Percentiles rank a stretch among this genome's conserved stretches.
phyloP scores from a whole-genome alignment of 2,329 filamentous ascomycete species.

The Clarireedia hainanense region DNA sequence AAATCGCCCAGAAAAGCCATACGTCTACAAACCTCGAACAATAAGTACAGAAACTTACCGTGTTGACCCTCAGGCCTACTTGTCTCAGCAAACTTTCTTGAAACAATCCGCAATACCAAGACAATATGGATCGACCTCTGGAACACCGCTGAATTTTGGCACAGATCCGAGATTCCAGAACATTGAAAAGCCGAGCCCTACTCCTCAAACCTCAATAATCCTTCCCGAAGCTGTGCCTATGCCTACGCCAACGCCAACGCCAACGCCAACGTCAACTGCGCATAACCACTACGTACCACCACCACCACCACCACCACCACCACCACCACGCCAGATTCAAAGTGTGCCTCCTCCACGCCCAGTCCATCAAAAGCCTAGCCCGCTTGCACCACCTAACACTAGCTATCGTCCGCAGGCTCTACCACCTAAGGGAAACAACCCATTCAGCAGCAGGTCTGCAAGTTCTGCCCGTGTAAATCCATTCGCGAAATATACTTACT shows the following conservation, averaged over 20 bases:
- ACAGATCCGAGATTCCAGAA: conserved; percentile 25
- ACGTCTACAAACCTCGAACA: conserved; percentile 43
- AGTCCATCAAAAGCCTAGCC: neutral
- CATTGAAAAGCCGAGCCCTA: neutral
- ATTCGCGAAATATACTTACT: conserved; percentile 38
- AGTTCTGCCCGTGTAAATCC: conserved; percentile 16
- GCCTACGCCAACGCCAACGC: neutral
- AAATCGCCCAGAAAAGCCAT: conserved; percentile 38
- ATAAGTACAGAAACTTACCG: conserved; percentile 20
- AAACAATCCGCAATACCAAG: conserved; percentile 18
- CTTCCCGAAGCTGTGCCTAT: neutral
- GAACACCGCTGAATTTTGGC: conserved; percentile 23
- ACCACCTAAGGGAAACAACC: conserved; percentile 17
- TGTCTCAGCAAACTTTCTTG: conserved; percentile 28
- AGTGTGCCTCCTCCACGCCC: neutral
- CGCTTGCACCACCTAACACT: conserved; percentile 14
- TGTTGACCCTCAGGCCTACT: conserved; percentile 27
- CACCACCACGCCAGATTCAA: conserved; percentile 3
- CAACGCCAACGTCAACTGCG: neutral
- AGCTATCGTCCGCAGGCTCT: conserved; percentile 14
- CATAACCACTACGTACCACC: neutral
- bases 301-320: conserved; percentile 1
- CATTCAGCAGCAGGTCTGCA: conserved; percentile 15
- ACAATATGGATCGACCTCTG: conserved; percentile 10
- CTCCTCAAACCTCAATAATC: neutral